Conservation (phyloP, 495 filamentous ascomycete genomes). For the Neurospora sp. region DNA sequence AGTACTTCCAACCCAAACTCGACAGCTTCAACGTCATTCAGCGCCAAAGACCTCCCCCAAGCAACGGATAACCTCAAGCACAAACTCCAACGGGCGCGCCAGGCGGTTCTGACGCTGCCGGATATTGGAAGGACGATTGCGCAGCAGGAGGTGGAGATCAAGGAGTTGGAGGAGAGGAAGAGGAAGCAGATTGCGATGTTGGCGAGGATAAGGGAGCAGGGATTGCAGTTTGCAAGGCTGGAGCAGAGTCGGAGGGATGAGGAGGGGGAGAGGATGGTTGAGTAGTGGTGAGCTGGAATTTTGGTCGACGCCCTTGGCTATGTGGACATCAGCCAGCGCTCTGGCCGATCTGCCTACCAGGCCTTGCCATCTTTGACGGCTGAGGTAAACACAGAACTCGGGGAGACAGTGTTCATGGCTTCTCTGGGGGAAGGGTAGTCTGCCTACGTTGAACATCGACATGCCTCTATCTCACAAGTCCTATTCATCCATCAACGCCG, state of each 20-base stretch:
- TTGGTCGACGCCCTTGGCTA: not conserved
- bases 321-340: too few relatives aligned
- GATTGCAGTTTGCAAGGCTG: constrained; percentile 22
- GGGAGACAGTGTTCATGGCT: not conserved
- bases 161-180: constrained; percentile 58
- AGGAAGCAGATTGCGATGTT: constrained; percentile 47
- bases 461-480: not conserved
- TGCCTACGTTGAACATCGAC: not conserved
- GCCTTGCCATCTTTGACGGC: not conserved
- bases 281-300: not conserved
- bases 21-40: constrained; percentile 28
- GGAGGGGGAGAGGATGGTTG: constrained; percentile 15
- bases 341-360: too few relatives aligned
- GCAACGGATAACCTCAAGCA: constrained; percentile 66
- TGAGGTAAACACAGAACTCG: not conserved
- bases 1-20: not conserved
- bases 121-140: constrained; percentile 61
- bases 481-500: not conserved
- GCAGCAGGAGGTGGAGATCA: constrained; percentile 76
- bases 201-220: constrained; percentile 31
- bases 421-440: too few relatives aligned
- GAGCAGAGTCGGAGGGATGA: constrained; percentile 2
- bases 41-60: constrained; percentile 66
- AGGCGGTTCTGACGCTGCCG: constrained; percentile 55
- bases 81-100: constrained; percentile 68